Percentiles rank a stretch among this genome's conserved stretches.
These are phyloP conservation scores for Triadica sebifera DNA, from an alignment of 345 rosid genomes.

Conservation along the genomic window DNA sequence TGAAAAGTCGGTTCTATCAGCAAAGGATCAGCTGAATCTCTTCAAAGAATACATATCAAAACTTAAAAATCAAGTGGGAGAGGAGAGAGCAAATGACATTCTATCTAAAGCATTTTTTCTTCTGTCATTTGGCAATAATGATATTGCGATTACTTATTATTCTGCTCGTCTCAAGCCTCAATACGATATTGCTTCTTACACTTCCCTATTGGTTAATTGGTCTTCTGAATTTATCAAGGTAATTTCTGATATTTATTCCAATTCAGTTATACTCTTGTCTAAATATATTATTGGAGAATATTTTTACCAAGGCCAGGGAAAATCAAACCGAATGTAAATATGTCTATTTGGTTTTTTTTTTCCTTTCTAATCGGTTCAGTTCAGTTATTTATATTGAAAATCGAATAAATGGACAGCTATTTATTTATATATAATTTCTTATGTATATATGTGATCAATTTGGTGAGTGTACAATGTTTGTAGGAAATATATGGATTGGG, in stretches of 20 bases:
- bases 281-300: neutral
- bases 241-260: neutral
- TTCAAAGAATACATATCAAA: constrained; percentile 19
- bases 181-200: constrained; percentile 6
- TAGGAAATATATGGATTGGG: constrained; percentile 26
- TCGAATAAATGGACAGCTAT: no score
- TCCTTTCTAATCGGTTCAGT: no score
- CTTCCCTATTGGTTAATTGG: constrained; percentile 4
- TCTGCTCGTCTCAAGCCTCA: neutral
- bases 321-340: no score
- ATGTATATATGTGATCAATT: neutral
- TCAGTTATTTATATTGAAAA: no score
- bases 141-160: constrained; percentile 15
- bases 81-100: constrained; percentile 7
- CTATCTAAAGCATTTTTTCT: constrained; percentile 11
- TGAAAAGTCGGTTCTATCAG: neutral
- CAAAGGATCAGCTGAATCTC: constrained; percentile 8
- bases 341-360: no score
- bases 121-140: constrained; percentile 25
- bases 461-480: neutral
- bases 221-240: constrained; percentile 27
- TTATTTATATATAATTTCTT: neutral
- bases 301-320: no score
- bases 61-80: constrained; percentile 14
- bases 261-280: neutral